Conservation (phyloP, 2,329 filamentous ascomycete genomes). For the Biscogniauxia marginata region DNA sequence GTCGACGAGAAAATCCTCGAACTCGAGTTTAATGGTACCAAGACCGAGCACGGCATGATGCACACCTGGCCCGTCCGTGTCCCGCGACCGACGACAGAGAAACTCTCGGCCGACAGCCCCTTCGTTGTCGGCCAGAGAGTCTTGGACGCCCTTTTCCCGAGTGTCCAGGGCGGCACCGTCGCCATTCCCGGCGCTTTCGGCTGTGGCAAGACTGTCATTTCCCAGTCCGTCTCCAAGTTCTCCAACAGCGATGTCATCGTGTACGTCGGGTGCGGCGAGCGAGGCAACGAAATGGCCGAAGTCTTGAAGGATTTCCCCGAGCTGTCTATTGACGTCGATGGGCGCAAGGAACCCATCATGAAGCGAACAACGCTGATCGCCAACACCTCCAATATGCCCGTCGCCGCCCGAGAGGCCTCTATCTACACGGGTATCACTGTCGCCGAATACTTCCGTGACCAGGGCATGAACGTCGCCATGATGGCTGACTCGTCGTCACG, state of each 20-base stretch:
- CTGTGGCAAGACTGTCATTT: slow-evolving; percentile 99
- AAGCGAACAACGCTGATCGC: slow-evolving; percentile 98
- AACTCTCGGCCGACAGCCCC: slow-evolving; percentile 81
- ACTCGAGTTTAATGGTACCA: slow-evolving; percentile 95
- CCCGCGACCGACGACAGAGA: slow-evolving; percentile 87
- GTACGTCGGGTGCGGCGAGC: slow-evolving; percentile 90
- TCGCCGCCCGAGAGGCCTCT: slow-evolving; percentile 95
- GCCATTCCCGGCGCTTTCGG: slow-evolving; percentile 98
- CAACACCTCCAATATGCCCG: slow-evolving; percentile 99
- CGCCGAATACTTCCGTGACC: slow-evolving; percentile 95
- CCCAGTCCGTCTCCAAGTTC: slow-evolving; percentile 98
- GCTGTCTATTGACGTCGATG: slow-evolving; percentile 90
- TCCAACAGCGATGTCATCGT: slow-evolving; percentile 99
- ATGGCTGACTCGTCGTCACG: slow-evolving; percentile 99
- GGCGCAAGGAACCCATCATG: slow-evolving; percentile 98
- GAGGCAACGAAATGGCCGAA: slow-evolving; percentile 99
- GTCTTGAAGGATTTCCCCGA: slow-evolving; percentile 99
- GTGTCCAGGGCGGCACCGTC: slow-evolving; percentile 94
- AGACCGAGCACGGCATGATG: slow-evolving; percentile 96
- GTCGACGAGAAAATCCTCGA: slow-evolving; percentile 93
- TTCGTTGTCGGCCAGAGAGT: slow-evolving; percentile 98
- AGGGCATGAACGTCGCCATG: slow-evolving; percentile 97
- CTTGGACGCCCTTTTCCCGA: slow-evolving; percentile 91
- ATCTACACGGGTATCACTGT: slow-evolving; percentile 97
- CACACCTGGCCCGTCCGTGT: slow-evolving; percentile 98